These are phyloP conservation scores for Bipolaris cookei DNA, from an alignment of 2,329 filamentous ascomycete genomes.

Conservation along the genomic window DNA sequence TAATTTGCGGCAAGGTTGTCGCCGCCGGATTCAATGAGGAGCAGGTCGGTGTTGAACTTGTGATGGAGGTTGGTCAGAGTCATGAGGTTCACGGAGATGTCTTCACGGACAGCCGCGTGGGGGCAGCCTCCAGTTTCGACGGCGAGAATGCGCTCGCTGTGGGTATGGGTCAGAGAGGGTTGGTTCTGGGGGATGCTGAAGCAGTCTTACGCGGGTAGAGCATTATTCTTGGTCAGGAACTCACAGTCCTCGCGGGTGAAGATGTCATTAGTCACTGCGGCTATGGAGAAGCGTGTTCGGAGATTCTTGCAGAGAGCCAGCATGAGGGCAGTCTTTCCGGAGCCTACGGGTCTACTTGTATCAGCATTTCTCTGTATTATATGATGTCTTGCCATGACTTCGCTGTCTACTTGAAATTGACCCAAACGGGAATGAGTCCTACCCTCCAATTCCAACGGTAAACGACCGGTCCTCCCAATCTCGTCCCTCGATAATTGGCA, in stretches of 20 bases:
- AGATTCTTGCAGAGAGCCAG: conserved; percentile 87
- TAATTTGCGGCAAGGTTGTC: conserved; percentile 99
- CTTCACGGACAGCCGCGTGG: conserved; percentile 95
- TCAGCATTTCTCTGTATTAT: conserved; percentile 17
- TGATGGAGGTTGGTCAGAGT: conserved; percentile 88
- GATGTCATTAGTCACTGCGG: conserved; percentile 98
- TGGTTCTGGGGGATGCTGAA: background rate
- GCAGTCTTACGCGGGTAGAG: conserved; percentile 69
- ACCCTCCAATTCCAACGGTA: conserved; percentile 98
- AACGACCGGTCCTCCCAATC: conserved; percentile 90
- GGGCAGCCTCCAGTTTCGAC: conserved; percentile 98
- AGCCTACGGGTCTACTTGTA: conserved; percentile 79
- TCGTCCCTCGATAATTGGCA: conserved; percentile 88
- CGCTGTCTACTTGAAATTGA: background rate
- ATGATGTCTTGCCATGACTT: conserved; percentile 5
- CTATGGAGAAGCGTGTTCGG: conserved; percentile 80
- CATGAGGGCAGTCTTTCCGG: conserved; percentile 97
- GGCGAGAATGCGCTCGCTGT: conserved; percentile 76
- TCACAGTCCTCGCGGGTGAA: conserved; percentile 98
- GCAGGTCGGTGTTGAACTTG: conserved; percentile 78
- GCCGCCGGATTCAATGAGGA: conserved; percentile 93
- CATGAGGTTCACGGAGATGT: conserved; percentile 91
- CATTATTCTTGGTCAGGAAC: conserved; percentile 86
- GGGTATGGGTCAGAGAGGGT: background rate
- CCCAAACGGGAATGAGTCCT: conserved; percentile 44